phyloP scores from a whole-genome alignment of 495 filamentous ascomycete species.

The Hyaloscypha hepaticicola region DNA sequence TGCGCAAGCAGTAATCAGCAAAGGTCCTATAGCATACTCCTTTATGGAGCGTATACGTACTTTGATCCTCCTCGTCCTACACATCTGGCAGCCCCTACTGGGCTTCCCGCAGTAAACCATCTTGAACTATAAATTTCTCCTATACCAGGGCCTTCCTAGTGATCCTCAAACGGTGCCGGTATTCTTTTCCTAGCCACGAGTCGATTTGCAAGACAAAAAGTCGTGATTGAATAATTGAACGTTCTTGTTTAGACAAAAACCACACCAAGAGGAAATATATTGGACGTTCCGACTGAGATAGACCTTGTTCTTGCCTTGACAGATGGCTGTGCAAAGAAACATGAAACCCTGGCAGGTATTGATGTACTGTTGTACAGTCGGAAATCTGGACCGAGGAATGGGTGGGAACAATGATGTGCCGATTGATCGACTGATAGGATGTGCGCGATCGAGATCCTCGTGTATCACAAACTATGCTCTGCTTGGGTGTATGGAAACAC shows the following conservation, averaged over 20 bases:
- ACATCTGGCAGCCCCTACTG: slow-evolving; percentile 71
- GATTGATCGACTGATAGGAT: slow-evolving; percentile 12
- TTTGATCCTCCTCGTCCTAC: slow-evolving; percentile 69
- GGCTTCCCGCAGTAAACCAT: slow-evolving; percentile 80
- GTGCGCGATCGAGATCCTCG: background rate
- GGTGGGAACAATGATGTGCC: background rate
- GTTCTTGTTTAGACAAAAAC: background rate
- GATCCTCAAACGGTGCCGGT: background rate
- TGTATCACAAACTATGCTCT: background rate
- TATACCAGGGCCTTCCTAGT: background rate
- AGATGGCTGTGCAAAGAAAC: slow-evolving; percentile 11
- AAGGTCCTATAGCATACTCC: background rate
- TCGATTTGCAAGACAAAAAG: background rate
- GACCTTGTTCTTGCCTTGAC: slow-evolving; percentile 12
- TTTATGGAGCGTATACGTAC: slow-evolving; percentile 41
- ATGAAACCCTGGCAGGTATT: slow-evolving; percentile 18
- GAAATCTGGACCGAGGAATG: background rate
- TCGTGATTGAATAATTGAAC: background rate
- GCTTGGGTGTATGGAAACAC: slow-evolving; percentile 16
- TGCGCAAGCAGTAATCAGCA: slow-evolving; percentile 30
- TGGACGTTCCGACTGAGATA: background rate
- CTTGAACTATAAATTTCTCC: slow-evolving; percentile 8
- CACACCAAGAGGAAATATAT: background rate
- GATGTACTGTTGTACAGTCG: background rate
- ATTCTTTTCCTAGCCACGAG: background rate